Conservation (phyloP, 805 yeast species). For the Candida namnaoensis region DNA sequence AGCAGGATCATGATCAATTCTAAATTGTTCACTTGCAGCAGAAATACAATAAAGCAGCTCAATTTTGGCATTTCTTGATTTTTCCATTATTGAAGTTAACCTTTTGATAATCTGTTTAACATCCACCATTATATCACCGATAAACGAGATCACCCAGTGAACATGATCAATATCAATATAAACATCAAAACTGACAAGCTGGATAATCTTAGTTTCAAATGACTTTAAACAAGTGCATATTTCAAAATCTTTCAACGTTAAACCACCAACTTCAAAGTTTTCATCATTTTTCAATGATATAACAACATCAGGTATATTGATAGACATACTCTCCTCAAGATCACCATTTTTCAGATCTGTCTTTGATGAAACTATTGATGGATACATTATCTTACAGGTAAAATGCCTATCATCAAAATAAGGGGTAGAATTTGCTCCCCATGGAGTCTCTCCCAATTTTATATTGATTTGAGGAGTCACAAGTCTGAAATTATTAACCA, state of each 20-base stretch:
- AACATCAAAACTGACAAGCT: constrained; percentile 16
- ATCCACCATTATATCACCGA: constrained; percentile 5
- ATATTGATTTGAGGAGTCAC: constrained; percentile 36
- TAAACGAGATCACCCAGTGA: constrained; percentile 21
- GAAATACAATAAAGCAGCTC: constrained; percentile 34
- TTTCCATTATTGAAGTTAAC: constrained; percentile 3
- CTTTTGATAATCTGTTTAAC: constrained; percentile 5
- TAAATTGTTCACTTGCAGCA: constrained; percentile 36
- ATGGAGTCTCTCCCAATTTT: constrained; percentile 24
- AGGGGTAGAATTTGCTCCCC: constrained; percentile 5
- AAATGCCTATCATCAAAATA: constrained; percentile 9
- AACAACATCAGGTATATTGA: constrained; percentile 6
- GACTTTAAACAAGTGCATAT: constrained; percentile 19
- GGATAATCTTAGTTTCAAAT: background rate
- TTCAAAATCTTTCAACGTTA: constrained; percentile 9
- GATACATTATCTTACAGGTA: constrained; percentile 5
- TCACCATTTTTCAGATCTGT: constrained; percentile 9
- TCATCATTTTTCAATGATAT: background rate
- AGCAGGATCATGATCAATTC: constrained; percentile 75
- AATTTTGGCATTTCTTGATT: constrained; percentile 13
- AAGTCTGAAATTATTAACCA: constrained; percentile 35
- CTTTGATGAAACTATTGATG: constrained; percentile 15
- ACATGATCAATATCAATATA: constrained; percentile 24
- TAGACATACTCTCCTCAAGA: constrained; percentile 5
- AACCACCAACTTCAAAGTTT: background rate